phyloP scores from a whole-genome alignment of 225 moss, liverwort and hornwort genomes.

The Ulota crispa region DNA sequence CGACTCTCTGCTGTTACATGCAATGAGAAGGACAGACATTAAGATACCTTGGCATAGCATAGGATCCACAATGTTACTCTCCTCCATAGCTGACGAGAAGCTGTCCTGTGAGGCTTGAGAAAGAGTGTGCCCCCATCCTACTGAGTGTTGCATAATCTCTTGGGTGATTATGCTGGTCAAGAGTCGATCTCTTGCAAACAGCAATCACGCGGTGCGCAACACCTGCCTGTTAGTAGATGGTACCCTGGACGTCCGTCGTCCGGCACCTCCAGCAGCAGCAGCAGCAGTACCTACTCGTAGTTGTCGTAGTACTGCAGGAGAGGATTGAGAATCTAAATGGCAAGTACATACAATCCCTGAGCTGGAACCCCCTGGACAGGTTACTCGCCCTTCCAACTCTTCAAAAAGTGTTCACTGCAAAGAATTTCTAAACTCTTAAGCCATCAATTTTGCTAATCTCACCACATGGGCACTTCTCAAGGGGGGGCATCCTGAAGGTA shows the following conservation, averaged over 20 bases:
- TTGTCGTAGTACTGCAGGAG: conserved; percentile 17
- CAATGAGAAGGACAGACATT: neutral
- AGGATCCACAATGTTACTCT: neutral
- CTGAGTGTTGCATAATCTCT: conserved; percentile 28
- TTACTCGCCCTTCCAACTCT: neutral
- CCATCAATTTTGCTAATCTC: neutral
- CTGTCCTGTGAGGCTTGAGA: conserved; percentile 25
- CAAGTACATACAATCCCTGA: conserved; percentile 38
- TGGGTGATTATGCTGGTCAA: conserved; percentile 38
- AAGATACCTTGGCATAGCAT: conserved; percentile 16
- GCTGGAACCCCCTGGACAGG: conserved; percentile 6
- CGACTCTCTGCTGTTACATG: neutral
- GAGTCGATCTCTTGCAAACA: conserved; percentile 31
- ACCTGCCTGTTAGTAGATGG: neutral
- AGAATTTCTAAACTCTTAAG: neutral
- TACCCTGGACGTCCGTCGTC: conserved; percentile 24
- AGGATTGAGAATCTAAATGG: conserved; percentile 41
- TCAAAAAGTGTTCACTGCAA: neutral
- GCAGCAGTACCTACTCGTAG: neutral
- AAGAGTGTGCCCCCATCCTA: conserved; percentile 29
- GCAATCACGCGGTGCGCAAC: conserved; percentile 36
- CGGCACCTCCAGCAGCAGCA: conserved; percentile 20
- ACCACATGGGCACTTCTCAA: fast-evolving
- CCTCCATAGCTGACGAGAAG: conserved; percentile 15
- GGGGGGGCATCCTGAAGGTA: fast-evolving